Evolutionary conservation across 2,329 filamentous ascomycete genomes (phyloP).

Genomic region (Drechmeria coniospora): DNA sequence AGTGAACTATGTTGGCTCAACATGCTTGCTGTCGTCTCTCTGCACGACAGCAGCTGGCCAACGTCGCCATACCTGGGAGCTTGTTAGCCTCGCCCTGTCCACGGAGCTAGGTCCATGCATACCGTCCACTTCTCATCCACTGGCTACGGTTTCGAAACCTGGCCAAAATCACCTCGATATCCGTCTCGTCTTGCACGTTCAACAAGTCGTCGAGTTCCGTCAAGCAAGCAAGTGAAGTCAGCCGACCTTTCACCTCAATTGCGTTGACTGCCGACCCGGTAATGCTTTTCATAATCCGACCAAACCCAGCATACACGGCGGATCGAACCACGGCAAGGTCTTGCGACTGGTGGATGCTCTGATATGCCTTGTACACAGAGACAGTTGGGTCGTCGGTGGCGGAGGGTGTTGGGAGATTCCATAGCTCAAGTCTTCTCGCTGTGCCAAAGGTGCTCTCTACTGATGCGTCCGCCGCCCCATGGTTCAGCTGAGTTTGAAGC

Average conservation of each 20-base stretch:
- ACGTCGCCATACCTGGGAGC: constrained; percentile 54
- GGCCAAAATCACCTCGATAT: constrained; percentile 46
- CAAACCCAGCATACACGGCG: constrained; percentile 48
- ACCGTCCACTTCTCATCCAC: constrained; percentile 78
- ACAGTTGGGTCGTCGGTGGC: constrained; percentile 47
- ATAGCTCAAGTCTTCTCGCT: constrained; percentile 72
- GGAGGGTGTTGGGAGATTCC: constrained; percentile 70
- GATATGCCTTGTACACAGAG: constrained; percentile 65
- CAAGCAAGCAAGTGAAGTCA: constrained; percentile 54
- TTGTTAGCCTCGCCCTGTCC: constrained; percentile 5
- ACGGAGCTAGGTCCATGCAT: constrained; percentile 18
- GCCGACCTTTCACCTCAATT: constrained; percentile 34
- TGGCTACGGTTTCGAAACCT: constrained; percentile 48
- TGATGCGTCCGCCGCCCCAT: constrained; percentile 39
- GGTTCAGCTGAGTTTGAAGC: constrained; percentile 48
- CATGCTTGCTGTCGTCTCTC: constrained; percentile 68
- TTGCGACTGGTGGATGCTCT: constrained; percentile 55
- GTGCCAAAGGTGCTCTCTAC: constrained; percentile 63
- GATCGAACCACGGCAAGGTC: constrained; percentile 36
- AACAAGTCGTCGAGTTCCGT: constrained; percentile 72
- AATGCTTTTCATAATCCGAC: constrained; percentile 43
- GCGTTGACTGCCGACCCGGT: constrained; percentile 31
- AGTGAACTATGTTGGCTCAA: constrained; percentile 56
- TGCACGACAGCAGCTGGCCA: constrained; percentile 63
- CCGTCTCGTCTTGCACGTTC: constrained; percentile 38